These are phyloP conservation scores for Sporothrix globosa DNA, from an alignment of 2,329 filamentous ascomycete genomes.

Conservation along the genomic window DNA sequence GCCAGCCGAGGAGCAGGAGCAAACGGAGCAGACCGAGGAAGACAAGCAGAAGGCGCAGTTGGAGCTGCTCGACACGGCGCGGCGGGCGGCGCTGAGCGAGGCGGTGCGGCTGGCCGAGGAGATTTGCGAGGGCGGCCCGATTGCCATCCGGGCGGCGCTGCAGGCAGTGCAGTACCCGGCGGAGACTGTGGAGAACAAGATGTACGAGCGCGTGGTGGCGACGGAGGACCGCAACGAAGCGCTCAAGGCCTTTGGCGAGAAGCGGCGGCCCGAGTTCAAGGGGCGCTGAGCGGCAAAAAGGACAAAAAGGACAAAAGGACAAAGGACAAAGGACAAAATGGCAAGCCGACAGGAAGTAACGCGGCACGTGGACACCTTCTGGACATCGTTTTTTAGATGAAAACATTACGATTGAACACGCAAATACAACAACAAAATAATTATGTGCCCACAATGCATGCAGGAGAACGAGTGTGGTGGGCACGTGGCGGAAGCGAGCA, in stretches of 20 bases:
- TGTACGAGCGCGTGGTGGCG: slow-evolving; percentile 80
- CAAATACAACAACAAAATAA: neutral
- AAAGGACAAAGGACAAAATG: neutral
- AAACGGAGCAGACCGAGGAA: slow-evolving; percentile 45
- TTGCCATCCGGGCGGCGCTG: slow-evolving; percentile 78
- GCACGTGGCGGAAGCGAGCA: slow-evolving; percentile 5
- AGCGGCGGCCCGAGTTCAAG: slow-evolving; percentile 63
- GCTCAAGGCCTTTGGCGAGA: slow-evolving; percentile 75
- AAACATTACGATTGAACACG: neutral
- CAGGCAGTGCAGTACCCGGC: slow-evolving; percentile 73
- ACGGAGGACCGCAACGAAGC: slow-evolving; percentile 90
- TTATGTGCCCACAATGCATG: neutral
- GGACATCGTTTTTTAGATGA: neutral
- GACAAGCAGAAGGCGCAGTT: slow-evolving; percentile 42
- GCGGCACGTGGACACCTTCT: neutral
- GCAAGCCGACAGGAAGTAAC: neutral
- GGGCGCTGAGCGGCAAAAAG: slow-evolving; percentile 51
- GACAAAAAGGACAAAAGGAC: neutral
- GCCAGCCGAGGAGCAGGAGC: slow-evolving; percentile 40
- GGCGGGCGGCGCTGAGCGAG: slow-evolving; percentile 71
- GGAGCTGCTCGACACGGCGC: slow-evolving; percentile 59
- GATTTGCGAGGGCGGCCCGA: slow-evolving; percentile 80
- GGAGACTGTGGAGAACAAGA: slow-evolving; percentile 80
- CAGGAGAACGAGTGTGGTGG: neutral
- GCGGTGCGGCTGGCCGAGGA: slow-evolving; percentile 77